Conservation (phyloP, 2,329 filamentous ascomycete species). For the Pseudogymnoascus sp. region DNA sequence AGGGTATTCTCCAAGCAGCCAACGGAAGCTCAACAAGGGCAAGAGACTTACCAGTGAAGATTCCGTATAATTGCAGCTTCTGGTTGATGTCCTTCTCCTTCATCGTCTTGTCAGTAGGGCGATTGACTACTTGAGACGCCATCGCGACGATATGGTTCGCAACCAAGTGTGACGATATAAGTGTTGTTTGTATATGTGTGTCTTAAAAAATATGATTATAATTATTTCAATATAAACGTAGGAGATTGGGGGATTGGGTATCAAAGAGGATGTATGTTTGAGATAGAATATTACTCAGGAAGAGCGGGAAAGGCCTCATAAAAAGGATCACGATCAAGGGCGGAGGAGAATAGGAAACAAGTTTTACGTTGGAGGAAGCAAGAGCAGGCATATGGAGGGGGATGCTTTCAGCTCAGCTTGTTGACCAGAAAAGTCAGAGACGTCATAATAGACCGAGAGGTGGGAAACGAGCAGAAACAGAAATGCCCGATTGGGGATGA, state of each 20-base stretch:
- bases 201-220: background rate
- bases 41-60: slow-evolving; percentile 51
- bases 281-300: background rate
- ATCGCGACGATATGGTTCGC: background rate
- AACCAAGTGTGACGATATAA: background rate
- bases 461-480: background rate
- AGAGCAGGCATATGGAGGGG: background rate
- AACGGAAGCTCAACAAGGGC: background rate
- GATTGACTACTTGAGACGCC: slow-evolving; percentile 20
- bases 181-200: background rate
- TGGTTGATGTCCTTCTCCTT: slow-evolving; percentile 63
- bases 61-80: slow-evolving; percentile 93
- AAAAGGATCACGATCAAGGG: background rate
- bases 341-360: background rate
- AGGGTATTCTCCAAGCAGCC: background rate
- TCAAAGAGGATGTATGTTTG: slow-evolving; percentile 1
- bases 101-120: slow-evolving; percentile 22
- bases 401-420: background rate
- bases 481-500: background rate
- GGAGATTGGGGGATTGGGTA: background rate
- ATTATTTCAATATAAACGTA: background rate
- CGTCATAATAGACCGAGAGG: slow-evolving; percentile 1
- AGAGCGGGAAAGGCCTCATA: slow-evolving; percentile 2
- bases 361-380: background rate
- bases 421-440: background rate